Evolutionary conservation across 306 rosid species (phyloP), one percentile per base, ranked within the genome.

Genomic region (Castanea sativa): DNA sequence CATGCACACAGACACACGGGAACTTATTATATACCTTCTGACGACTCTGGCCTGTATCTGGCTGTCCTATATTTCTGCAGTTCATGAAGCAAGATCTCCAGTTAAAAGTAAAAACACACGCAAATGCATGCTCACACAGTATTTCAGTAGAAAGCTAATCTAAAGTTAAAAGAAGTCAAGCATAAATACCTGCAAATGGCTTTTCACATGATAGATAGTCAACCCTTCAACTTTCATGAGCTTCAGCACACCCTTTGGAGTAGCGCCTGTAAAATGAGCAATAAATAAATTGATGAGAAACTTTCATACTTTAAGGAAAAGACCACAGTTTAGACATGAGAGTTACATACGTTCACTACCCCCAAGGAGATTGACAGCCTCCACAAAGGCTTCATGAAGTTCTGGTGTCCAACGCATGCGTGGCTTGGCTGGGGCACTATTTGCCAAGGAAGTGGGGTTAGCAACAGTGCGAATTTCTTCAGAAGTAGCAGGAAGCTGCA

Each of bases 321-420:
- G 49, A 55, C 73, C 19, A 79, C 13, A 78, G 52, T 51, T 63
- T 67, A 73, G 77, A 71, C 68, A 76, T 69, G 80, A 68, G 43
- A 72, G 59, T 78, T 76, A 81, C 94, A 56, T 88, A 96, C 99
- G 91, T 93, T 96, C 99, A 91, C 98, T 88, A 70, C 98, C 99
- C 71, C 99, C 99, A 79, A 96, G 98, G 85, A 90, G 89, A 88
- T 52, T 93, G 73, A 96, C 96, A 87, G 99, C 98, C 80, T 96
- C 99, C 79, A 96, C 97, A 88, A 96, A 96, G 83, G 97, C 92
- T 77, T 91, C 99, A 73, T 96, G 99, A 83, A 96, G 97, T 83
- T 96, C 98, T 12, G 98, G 99, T 32, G 99, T 93, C 99, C 99
- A 96, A 64, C 99, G 99, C 99, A 96, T 96, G 73, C 99, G 96